Base-by-base conservation (phyloP, 2,329 filamentous ascomycete species). In the Fusarium sp. region DNA sequence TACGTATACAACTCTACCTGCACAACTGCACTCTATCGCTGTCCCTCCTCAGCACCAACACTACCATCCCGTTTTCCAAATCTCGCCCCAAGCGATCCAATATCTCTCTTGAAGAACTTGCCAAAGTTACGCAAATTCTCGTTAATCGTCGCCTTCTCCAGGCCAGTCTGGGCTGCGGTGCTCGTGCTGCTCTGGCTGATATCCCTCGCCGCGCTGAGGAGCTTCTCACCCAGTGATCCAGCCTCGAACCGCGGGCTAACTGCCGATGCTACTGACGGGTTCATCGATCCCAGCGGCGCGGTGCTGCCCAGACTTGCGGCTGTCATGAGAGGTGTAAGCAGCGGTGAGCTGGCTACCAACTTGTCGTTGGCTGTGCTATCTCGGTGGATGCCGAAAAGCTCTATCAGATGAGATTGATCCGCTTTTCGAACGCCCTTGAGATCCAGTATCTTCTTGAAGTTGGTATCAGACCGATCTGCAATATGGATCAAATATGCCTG, bases 401-500 rank as follows among this genome's bases (percentile, higher is more conserved):
- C 96, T 33, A 97, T 81, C 3, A 98, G 88, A 65, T 93, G 89
- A 4, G 86, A 82, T 75, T 97, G 92, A 64, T 99, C 96, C 63
- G 87, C 84, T 75, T 94, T 95, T 65, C 91, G 88, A 62, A 99
- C 91, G 46, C 96, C 96, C 79, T 99, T 99, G 67, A 99, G 86
- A 50, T 99, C 96, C 45, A 99, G 88, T 62, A 99, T 92, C 81
- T 97, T 98, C 76, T 90, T 90, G 86, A 99, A 99, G 80, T 99
- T 99, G 74, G 89, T 87, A 77, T 98, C 96, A 67, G 92, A 97
- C 56, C 92, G 90, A 83, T 99, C 96, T 70, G 89, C 94, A 69
- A 99, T 96, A 80, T 98, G 96, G 78, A 98, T 97, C 33, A 99
- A 89, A 78, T 99, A 99, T 33, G 96, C 96, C 81, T 98, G 95